Evolutionary conservation across 2,329 filamentous ascomycete genomes (phyloP), one percentile per base, ranked within the genome.

Genomic region (Cordyceps cateniannulata): DNA sequence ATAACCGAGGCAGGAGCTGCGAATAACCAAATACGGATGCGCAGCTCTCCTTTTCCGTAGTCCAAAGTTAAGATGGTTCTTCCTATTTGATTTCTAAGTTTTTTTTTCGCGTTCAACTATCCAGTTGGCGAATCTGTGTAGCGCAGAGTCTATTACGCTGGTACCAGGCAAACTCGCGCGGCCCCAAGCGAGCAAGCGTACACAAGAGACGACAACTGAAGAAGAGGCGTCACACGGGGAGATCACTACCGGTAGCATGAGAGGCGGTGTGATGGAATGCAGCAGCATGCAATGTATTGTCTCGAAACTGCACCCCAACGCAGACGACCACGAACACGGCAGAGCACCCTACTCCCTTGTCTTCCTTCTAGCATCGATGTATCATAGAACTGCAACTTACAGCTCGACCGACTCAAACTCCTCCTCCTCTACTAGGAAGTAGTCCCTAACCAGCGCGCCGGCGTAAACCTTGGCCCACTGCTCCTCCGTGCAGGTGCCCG

Each of bases 401-500:
- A 62, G 53, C 47, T 65, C 62, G 29, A 27, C 25, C 32, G 22
- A 42, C 25, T 42, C 38, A 48, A 24, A 38, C 16, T 55, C 59
- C 6, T 50, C 60, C 1, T 62, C 62, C 3, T 64, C 65, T 12
- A 71, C 65, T 0, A 75, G 71, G 52, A 67, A 70, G 55, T 66
- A 75, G 51, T 76, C 66, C 62, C 65, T 79, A 27, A 87, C 77
- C 0, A 82, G 86, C 50, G 80, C 70, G 3, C 81, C 80, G 1
- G 72, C 71, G 8, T 74, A 68, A 42, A 89, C 80, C 67, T 76
- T 79, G 22, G 74, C 70, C 62, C 77, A 79, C 66, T 86, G 77
- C 9, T 82, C 79, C 0, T 76, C 69, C 0, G 77, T 79, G 69
- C 87, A 90, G 0, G 82, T 84, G 2, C 70, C 70, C n/a, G 81